Conservation (phyloP, 1,284 basidiomycete species). For the Vanrija pseudolonga region DNA sequence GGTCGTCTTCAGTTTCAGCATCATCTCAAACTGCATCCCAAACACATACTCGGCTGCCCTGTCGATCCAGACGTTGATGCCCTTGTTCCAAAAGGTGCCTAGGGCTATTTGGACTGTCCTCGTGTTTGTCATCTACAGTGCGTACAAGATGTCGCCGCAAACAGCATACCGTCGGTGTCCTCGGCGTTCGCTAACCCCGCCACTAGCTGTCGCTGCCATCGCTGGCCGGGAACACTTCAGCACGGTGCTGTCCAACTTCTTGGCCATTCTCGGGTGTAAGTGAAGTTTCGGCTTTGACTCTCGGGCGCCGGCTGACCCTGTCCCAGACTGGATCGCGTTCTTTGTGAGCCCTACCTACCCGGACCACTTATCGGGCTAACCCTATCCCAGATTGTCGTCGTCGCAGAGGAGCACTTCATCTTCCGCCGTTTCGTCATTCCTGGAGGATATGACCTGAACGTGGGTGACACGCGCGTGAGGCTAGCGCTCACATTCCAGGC, state of each 20-base stretch:
- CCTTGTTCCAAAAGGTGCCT: slow-evolving; percentile 58
- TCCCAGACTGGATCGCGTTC: slow-evolving; percentile 13
- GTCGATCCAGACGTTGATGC: slow-evolving; percentile 58
- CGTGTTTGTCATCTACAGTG: slow-evolving; percentile 55
- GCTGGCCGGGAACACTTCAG: slow-evolving; percentile 62
- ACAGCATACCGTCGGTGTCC: background rate
- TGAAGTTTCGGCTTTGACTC: slow-evolving; percentile 51
- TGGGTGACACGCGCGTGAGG: slow-evolving; percentile 11
- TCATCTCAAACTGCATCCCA: slow-evolving; percentile 60
- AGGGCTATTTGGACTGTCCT: slow-evolving; percentile 61
- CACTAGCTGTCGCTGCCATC: slow-evolving; percentile 57
- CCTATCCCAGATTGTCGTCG: slow-evolving; percentile 52
- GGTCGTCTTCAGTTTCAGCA: slow-evolving; percentile 58
- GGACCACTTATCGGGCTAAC: background rate
- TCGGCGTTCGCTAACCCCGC: background rate
- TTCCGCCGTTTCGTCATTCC: slow-evolving; percentile 53
- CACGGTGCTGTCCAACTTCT: slow-evolving; percentile 55
- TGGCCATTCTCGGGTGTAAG: slow-evolving; percentile 65
- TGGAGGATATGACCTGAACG: slow-evolving; percentile 56
- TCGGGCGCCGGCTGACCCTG: slow-evolving; percentile 27
- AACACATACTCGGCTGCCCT: slow-evolving; percentile 61
- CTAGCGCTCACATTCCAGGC: background rate
- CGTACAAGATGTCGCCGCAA: background rate
- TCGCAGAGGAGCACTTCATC: slow-evolving; percentile 59
- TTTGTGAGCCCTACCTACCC: background rate